Evolutionary conservation across 352 stramenopile genomes (phyloP).

Genomic region (Phytophthora constricta): DNA sequence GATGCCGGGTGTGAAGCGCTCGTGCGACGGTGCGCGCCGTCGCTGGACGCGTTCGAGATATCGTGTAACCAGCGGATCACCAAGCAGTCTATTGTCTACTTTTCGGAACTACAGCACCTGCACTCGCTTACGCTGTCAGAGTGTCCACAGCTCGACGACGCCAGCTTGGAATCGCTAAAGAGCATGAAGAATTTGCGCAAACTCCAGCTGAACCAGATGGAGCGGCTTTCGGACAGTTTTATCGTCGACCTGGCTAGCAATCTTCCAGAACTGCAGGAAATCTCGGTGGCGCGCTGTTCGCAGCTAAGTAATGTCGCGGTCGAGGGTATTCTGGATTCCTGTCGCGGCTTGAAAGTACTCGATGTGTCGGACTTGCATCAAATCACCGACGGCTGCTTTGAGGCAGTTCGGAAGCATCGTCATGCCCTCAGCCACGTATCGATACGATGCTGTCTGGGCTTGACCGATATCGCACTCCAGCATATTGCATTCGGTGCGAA

Average conservation of each 20-base stretch:
- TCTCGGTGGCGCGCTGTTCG: conserved; percentile 75
- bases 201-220: conserved; percentile 81
- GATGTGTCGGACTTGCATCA: conserved; percentile 77
- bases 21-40: conserved; percentile 72
- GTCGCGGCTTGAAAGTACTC: conserved; percentile 57
- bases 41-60: conserved; percentile 75
- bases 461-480: conserved; percentile 66
- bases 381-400: conserved; percentile 72
- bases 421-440: conserved; percentile 62
- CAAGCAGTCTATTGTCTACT: conserved; percentile 74
- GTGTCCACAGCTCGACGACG: conserved; percentile 78
- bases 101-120: conserved; percentile 70
- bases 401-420: conserved; percentile 59
- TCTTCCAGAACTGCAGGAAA: conserved; percentile 62
- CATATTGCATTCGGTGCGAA: conserved; percentile 67
- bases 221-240: conserved; percentile 70
- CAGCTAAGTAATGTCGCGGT: conserved; percentile 67
- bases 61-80: conserved; percentile 88
- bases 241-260: conserved; percentile 51
- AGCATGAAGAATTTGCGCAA: conserved; percentile 71
- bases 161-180: conserved; percentile 59
- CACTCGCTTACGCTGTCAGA: conserved; percentile 75
- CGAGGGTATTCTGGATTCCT: conserved; percentile 56
- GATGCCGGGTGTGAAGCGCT: conserved; percentile 69
- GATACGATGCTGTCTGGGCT: conserved; percentile 63